Conservation (phyloP, 129 eudicot genomes). For the Centaurea solstitialis region DNA sequence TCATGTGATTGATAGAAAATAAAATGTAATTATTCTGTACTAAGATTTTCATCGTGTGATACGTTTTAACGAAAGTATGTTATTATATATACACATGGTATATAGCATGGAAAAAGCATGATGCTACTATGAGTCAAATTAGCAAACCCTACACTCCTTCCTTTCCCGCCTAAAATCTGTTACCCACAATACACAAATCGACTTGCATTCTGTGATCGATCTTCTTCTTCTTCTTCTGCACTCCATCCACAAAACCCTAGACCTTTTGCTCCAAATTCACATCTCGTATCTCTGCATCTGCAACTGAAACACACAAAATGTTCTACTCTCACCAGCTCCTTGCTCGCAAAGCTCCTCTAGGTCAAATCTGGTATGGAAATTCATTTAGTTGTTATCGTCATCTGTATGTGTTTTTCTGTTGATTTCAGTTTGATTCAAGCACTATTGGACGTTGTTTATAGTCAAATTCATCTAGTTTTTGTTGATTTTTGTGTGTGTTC, state of each 20-base stretch:
- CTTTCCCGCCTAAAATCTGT: too few relatives aligned
- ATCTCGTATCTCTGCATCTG: not conserved
- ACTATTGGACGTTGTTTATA: not conserved
- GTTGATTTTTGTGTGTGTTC: not conserved
- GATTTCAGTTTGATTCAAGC: conserved; percentile 1
- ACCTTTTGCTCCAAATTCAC: conserved; percentile 12
- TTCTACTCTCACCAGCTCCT: conserved; percentile 96
- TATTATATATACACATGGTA: too few relatives aligned
- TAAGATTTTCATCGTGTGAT: too few relatives aligned
- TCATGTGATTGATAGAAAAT: too few relatives aligned
- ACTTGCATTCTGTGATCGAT: too few relatives aligned
- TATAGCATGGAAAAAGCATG: too few relatives aligned
- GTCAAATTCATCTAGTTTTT: not conserved
- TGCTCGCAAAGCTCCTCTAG: conserved; percentile 97
- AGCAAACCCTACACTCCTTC: too few relatives aligned
- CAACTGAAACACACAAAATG: conserved; percentile 39
- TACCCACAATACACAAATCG: too few relatives aligned
- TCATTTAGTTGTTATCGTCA: not conserved
- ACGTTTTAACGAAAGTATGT: too few relatives aligned
- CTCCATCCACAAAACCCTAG: not conserved
- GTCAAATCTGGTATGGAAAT: conserved; percentile 78
- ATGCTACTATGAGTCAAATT: too few relatives aligned
- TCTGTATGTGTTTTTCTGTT: not conserved
- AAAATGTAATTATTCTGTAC: too few relatives aligned
- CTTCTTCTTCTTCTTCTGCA: too few relatives aligned